Base-by-base conservation (phyloP, 495 filamentous ascomycete genomes). In the Penicillium cinerascens region DNA sequence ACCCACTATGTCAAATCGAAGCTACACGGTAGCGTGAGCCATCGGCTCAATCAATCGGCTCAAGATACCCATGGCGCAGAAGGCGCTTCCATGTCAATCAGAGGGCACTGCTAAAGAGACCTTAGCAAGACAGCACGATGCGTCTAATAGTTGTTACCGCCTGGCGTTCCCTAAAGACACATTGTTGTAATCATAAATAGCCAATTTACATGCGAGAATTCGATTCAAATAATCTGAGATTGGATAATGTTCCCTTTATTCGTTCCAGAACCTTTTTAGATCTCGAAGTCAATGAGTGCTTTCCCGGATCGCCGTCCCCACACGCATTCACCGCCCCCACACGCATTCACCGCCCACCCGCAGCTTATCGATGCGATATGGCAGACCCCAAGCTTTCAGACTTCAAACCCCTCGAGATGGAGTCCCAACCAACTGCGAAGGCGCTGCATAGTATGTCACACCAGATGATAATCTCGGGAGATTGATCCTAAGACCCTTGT, bases 391-490 rank as follows among this genome's bases (percentile, higher is more conserved):
- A 4, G 29, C 29, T 33, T 33, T 33, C 29, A 33, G 29, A 33
- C 29, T 33, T 33, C 29, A 13, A 26, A 10, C 9, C 29, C 22
- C n/a, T 16, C 23, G 59, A 55, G 27, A 76, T 74, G 71, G 71
- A 72, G 5, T 65, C 66, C 13, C 67, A 73, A 52, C 68, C 66
- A 5, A 67, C 68, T 1, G 54, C 67, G 13, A 74, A 74, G 49
- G 56, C 65, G 27, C 39, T 77, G 43, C 74, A 75, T 29, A 64
- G 74, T 77, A 47, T 42, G 66, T 3, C 39, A 9, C 7, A 13
- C 18, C 27, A 21, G 2, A 6, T 3, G 13, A 13, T 13, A 3
- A 4, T 13, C 11, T 33, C 29, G 8, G 29, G 11, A 33, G 4
- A 10, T 33, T 33, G 29, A 4, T 13, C 11, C 10, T n/a, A 33